A percentile compares a stretch with the other conserved stretches of the same genome.
phyloP scores from a whole-genome alignment of 306 rosid species.

The Adenanthera pavonina region DNA sequence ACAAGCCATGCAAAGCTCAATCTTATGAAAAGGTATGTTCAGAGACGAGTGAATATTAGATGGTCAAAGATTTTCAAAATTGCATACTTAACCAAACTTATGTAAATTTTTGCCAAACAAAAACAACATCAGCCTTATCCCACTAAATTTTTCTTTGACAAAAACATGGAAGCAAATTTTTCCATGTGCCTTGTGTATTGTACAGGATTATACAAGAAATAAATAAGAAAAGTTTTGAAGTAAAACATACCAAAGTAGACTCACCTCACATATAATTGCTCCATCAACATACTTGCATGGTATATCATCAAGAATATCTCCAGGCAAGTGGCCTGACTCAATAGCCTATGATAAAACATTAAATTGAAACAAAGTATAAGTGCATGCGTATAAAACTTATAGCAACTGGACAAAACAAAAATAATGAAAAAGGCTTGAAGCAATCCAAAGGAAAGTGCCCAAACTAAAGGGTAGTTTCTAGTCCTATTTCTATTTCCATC shows the following conservation, averaged over 20 bases:
- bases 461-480: constrained; percentile 29
- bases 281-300: constrained; percentile 93
- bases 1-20: constrained; percentile 38
- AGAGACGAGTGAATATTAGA: constrained; percentile 19
- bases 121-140: neutral
- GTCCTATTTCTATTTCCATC: constrained; percentile 24
- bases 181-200: neutral
- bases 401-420: constrained; percentile 27
- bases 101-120: neutral
- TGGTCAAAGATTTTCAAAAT: constrained; percentile 25
- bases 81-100: neutral
- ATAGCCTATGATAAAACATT: constrained; percentile 71
- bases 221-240: constrained; percentile 24
- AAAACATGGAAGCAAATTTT: neutral
- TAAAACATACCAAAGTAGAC: constrained; percentile 42
- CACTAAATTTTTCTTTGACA: neutral
- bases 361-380: constrained; percentile 40
- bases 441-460: constrained; percentile 28
- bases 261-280: constrained; percentile 89
- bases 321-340: constrained; percentile 96
- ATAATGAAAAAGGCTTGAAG: constrained; percentile 1
- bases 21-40: constrained; percentile 27
- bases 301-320: constrained; percentile 90
- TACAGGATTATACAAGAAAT: neutral
- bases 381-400: neutral